These are phyloP conservation scores for Lactifluus echinatus DNA, from an alignment of 768 basidiomycete genomes.

Conservation along the genomic window DNA sequence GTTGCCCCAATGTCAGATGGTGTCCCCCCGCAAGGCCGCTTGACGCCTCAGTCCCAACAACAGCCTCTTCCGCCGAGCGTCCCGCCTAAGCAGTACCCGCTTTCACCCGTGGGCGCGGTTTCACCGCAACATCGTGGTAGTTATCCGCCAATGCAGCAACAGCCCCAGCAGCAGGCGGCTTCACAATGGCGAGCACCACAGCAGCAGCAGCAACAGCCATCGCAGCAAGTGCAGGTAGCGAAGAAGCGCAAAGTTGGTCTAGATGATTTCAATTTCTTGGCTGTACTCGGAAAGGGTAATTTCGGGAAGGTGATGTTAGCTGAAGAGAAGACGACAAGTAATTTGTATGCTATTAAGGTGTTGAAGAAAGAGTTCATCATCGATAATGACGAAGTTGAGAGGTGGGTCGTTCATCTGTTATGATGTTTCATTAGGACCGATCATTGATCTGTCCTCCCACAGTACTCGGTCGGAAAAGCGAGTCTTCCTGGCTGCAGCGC, in stretches of 20 bases:
- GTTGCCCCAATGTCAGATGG: conserved; percentile 3
- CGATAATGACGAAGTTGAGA: conserved; percentile 99
- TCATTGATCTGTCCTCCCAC: conserved; percentile 1
- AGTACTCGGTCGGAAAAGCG: conserved; percentile 99
- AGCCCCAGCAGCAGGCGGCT: conserved; percentile 23
- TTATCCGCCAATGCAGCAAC: conserved; percentile 3
- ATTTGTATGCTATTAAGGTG: conserved; percentile 98
- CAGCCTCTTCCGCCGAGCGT: conserved; percentile 15
- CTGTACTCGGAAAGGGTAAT: conserved; percentile 97
- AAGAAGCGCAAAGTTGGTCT: conserved; percentile 84
- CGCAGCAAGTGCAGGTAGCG: conserved; percentile 31
- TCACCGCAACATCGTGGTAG: conserved; percentile 12
- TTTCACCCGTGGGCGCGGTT: not conserved
- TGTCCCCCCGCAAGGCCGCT: conserved; percentile 4
- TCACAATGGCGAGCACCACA: conserved; percentile 28
- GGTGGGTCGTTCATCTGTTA: conserved; percentile 39
- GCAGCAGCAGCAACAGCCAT: conserved; percentile 29
- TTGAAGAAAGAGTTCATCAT: conserved; percentile 99
- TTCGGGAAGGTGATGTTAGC: conserved; percentile 99
- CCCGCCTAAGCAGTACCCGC: conserved; percentile 13
- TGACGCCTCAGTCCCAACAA: conserved; percentile 13
- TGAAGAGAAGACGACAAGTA: conserved; percentile 89
- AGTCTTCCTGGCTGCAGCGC: conserved; percentile 94
- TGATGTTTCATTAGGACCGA: not conserved
- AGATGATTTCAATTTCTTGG: conserved; percentile 98